phyloP scores from a whole-genome alignment of 768 basidiomycete species.

The Leccinum olivaceopallidum region DNA sequence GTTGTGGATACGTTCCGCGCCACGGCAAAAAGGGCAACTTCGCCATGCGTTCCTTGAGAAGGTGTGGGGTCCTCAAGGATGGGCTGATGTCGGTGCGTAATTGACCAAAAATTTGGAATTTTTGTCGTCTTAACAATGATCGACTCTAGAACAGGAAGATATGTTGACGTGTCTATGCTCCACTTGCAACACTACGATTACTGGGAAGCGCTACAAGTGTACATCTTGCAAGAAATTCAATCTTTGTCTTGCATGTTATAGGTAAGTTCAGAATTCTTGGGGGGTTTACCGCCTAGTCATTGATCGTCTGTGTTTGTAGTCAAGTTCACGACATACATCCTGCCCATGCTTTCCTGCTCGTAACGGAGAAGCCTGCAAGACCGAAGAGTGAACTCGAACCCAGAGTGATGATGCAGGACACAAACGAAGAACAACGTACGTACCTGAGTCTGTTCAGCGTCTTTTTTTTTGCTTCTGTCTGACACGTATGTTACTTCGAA shows the following conservation, averaged over 20 bases:
- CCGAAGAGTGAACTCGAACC: slow-evolving; percentile 43
- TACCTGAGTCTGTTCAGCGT: background rate
- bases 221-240: slow-evolving; percentile 77
- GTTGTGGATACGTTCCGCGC: slow-evolving; percentile 67
- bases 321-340: slow-evolving; percentile 93
- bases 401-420: slow-evolving; percentile 34
- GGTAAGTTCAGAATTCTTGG: slow-evolving; percentile 42
- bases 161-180: slow-evolving; percentile 66
- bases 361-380: slow-evolving; percentile 61
- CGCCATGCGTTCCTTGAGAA: slow-evolving; percentile 88
- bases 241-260: slow-evolving; percentile 81
- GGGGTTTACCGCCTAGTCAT: background rate
- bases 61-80: slow-evolving; percentile 79
- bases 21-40: slow-evolving; percentile 69
- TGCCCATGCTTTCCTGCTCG: slow-evolving; percentile 78
- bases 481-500: slow-evolving; percentile 27
- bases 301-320: slow-evolving; percentile 38
- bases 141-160: slow-evolving; percentile 69
- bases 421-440: slow-evolving; percentile 63
- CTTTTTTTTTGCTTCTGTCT: background rate
- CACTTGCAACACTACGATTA: slow-evolving; percentile 69
- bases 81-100: slow-evolving; percentile 85
- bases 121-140: slow-evolving; percentile 3
- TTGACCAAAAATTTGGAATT: background rate
- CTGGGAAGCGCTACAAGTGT: slow-evolving; percentile 78